phyloP scores from a whole-genome alignment of 805 yeast species.

The Candida peoriensis region DNA sequence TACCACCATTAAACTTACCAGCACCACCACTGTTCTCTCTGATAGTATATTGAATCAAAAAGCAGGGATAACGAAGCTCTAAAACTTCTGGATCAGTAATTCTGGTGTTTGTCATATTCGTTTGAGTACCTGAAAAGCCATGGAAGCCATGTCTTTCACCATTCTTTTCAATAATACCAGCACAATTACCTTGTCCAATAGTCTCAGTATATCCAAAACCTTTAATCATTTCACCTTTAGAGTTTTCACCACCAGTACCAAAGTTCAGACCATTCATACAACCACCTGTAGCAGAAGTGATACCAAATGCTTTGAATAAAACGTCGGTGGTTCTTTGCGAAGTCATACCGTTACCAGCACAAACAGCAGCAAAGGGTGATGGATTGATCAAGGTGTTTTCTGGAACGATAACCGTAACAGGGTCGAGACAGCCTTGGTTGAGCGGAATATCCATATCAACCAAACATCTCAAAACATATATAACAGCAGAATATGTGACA shows the following conservation, averaged over 20 bases:
- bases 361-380: slow-evolving; percentile 40
- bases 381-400: slow-evolving; percentile 32
- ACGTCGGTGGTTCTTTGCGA: slow-evolving; percentile 53
- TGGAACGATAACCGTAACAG: slow-evolving; percentile 35
- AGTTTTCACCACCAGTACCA: slow-evolving; percentile 41
- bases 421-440: slow-evolving; percentile 50
- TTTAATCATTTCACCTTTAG: slow-evolving; percentile 35
- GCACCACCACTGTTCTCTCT: slow-evolving; percentile 44
- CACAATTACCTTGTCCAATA: slow-evolving; percentile 53
- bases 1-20: slow-evolving; percentile 45
- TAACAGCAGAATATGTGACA: slow-evolving; percentile 47
- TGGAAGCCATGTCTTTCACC: slow-evolving; percentile 66
- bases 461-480: slow-evolving; percentile 47
- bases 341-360: slow-evolving; percentile 51
- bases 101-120: slow-evolving; percentile 49
- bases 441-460: slow-evolving; percentile 50
- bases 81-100: slow-evolving; percentile 52
- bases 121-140: slow-evolving; percentile 49
- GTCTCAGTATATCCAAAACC: slow-evolving; percentile 54
- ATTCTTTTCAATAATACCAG: slow-evolving; percentile 46
- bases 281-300: slow-evolving; percentile 55
- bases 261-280: slow-evolving; percentile 55
- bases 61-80: slow-evolving; percentile 47
- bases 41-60: slow-evolving; percentile 39
- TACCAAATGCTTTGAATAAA: slow-evolving; percentile 47